Base-by-base conservation (phyloP, 2,329 filamentous ascomycete species). In the Penicillium aurantiogriseum region DNA sequence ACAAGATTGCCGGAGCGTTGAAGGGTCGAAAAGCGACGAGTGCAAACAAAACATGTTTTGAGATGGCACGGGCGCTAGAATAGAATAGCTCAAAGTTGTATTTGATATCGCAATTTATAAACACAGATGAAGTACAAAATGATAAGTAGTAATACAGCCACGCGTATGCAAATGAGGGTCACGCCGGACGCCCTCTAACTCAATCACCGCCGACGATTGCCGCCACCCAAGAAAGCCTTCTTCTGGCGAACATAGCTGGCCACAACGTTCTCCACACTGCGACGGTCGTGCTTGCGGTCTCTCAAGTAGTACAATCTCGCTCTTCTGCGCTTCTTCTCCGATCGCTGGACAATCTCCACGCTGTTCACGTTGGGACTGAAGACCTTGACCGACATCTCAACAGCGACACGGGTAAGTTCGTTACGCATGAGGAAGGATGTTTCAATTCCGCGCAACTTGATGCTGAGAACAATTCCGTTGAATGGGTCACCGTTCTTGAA, bases 351-450 rank as follows among this genome's bases (percentile, higher is more conserved):
- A 67, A 99, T 88, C 78, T 99, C 93, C 70, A 99, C 91, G 63
- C 90, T 91, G 72, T 89, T 86, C 33, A 97, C 88, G 71, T 90
- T 89, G 59, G 93, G 93, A 71, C 86, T 90, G 81, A 94, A 97
- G 58, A 97, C 82, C 82, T 99, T 99, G 77, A 90, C 92, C 88
- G 91, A 96, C 91, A 96, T 94, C 83, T 99, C 94, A 59, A 96
- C 91, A 59, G 91, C 90, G 7, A 95, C 85, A 67, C 90, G 85
- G 65, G 91, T 92, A 67, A 99, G 79, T 72, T 95, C 87, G 68
- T 93, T 93, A 56, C 94, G 85, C 59, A 99, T 81, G 58, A 96
- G 79, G 54, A 99, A 88, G 5, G 90, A 89, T 2, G 91, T 96
- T 78, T 97, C 93, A 59, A 94, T 85, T 58, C 92, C 92, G n/a